Base-by-base conservation (phyloP, 805 yeast species). In the Spencermartinsiella europaea region DNA sequence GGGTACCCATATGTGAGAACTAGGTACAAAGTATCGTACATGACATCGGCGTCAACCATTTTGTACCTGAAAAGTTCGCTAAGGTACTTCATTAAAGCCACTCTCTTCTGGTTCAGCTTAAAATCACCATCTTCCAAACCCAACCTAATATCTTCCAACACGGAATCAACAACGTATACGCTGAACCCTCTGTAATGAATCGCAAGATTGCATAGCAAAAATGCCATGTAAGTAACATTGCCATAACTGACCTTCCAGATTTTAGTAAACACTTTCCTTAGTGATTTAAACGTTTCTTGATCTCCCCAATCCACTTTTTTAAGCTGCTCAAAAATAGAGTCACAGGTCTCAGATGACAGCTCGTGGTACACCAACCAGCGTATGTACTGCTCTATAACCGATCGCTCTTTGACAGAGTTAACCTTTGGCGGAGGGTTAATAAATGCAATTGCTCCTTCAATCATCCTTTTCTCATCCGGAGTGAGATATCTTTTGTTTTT, bases 81-180 rank as follows among this genome's bases (percentile, higher is more conserved):
- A 12, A 90, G 53, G 54, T 79, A 81, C 56, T 70, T 75, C 4
- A 78, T 73, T 44, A 81, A 77, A 0, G 93, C 73, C 48, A 85
- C 62, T 47, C 95, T 68, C 12, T 66, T 65, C 59, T 89, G 73
- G 55, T 82, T 83, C 42, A 66, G 62, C 45, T 78, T 70, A 57
- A 76, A 83, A 53, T 79, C 78, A 51, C 81, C 78, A 3, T 69
- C 53, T 57, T 88, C 95, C 49, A 88, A 64, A 0, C 88, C 93
- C 21, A 79, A 57, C 7, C 73, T 69, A 14, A 85, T 71, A n/a
- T 72, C 70, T 57, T 89, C 96, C 14, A 84, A 53, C 1, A 83
- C 45, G 14, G 75, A 68, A 61, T 90, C 96, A 42, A 86, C 64
- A 1, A 79, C 74, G 20, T 58, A 57, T 2, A 74, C 63, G 10